Conservation (phyloP, 768 basidiomycete species). For the Termitomyces sp. region DNA sequence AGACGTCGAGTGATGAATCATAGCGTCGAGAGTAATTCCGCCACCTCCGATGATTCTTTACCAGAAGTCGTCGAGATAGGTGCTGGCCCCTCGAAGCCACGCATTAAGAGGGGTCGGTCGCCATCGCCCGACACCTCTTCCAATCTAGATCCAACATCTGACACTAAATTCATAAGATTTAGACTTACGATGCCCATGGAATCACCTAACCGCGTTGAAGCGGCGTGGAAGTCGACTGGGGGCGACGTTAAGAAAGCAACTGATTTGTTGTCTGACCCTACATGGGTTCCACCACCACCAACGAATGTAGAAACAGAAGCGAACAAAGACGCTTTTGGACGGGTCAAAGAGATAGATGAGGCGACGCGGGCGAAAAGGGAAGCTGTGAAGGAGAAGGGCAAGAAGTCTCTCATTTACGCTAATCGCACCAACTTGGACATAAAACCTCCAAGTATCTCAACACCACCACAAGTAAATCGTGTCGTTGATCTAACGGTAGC, state of each 20-base stretch:
- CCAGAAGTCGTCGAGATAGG: constrained; percentile 38
- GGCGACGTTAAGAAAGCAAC: constrained; percentile 60
- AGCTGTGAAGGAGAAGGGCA: constrained; percentile 68
- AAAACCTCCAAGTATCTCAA: constrained; percentile 28
- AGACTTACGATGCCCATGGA: constrained; percentile 56
- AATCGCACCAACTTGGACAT: constrained; percentile 51
- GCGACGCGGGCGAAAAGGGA: constrained; percentile 62
- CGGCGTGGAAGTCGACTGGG: constrained; percentile 64
- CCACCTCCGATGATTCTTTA: constrained; percentile 68
- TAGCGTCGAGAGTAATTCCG: constrained; percentile 38
- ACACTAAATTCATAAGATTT: constrained; percentile 51
- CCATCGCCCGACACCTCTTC: constrained; percentile 22
- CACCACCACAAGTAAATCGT: constrained; percentile 36
- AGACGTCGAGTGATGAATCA: constrained; percentile 35
- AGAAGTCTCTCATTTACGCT: constrained; percentile 79
- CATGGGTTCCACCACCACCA: constrained; percentile 41
- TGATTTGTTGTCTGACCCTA: constrained; percentile 48
- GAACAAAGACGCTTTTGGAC: constrained; percentile 41
- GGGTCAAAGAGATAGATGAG: constrained; percentile 70
- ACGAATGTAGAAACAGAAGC: constrained; percentile 16
- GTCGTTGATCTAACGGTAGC: constrained; percentile 30
- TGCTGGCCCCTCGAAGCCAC: constrained; percentile 42
- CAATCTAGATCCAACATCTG: constrained; percentile 24
- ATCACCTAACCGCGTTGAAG: constrained; percentile 38
- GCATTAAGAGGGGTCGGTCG: constrained; percentile 49